Percentiles rank a stretch among this genome's conserved stretches.
Conservation (phyloP, 2,329 filamentous ascomycete species). For the Beauveria asiatica region DNA sequence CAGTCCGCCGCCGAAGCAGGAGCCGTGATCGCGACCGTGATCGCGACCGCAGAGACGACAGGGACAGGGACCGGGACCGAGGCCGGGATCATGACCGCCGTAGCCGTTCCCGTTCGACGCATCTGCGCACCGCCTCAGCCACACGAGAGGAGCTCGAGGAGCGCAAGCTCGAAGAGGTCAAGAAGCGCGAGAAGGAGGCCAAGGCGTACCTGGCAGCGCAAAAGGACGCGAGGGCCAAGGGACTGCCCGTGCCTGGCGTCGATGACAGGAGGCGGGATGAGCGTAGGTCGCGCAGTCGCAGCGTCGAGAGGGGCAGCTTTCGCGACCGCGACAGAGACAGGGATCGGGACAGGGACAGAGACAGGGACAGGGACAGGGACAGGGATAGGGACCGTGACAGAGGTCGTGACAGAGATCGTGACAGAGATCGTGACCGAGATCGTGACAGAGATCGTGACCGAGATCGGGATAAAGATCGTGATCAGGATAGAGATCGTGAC, state of each 20-base stretch:
- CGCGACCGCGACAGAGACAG: constrained; percentile 25
- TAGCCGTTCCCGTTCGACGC: constrained; percentile 35
- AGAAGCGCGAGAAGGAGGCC: constrained; percentile 31
- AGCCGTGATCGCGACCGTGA: constrained; percentile 17
- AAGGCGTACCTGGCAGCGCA: constrained; percentile 56
- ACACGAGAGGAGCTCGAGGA: constrained; percentile 34
- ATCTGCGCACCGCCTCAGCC: constrained; percentile 28
- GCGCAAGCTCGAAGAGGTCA: constrained; percentile 22
- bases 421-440: constrained; percentile 29
- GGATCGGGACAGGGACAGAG: constrained; percentile 20
- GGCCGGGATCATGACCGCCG: constrained; percentile 26
- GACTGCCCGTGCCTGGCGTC: constrained; percentile 48
- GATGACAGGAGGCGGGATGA: constrained; percentile 40
- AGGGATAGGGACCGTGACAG: constrained; percentile 32
- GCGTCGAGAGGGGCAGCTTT: constrained; percentile 17
- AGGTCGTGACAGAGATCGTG: constrained; percentile 26
- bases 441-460: constrained; percentile 26
- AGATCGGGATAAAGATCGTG: constrained; percentile 22
- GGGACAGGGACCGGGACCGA: constrained; percentile 1
- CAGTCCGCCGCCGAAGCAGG: constrained; percentile 18
- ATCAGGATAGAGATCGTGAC: constrained; percentile 19
- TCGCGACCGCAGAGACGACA: constrained; percentile 15
- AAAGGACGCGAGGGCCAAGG: constrained; percentile 51
- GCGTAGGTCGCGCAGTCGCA: constrained; percentile 27
- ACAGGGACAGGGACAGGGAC: constrained; percentile 13